Conservation (phyloP, 768 basidiomycete genomes). For the Termitomyces sp. region DNA sequence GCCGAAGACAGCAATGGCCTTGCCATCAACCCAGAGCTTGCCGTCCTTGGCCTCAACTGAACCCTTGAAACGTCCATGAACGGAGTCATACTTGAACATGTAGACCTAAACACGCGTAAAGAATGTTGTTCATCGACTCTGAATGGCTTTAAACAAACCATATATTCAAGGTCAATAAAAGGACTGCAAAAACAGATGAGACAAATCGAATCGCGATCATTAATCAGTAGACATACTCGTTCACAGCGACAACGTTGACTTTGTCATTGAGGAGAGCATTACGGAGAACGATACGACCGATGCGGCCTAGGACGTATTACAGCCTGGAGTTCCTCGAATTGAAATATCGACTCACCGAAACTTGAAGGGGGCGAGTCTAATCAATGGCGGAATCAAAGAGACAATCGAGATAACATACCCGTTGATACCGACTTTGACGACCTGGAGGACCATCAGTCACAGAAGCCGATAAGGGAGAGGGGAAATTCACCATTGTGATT, state of each 20-base stretch:
- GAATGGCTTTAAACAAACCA: conserved; percentile 49
- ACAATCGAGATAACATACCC: conserved; percentile 53
- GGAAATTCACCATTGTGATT: conserved; percentile 19
- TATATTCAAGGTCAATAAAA: conserved; percentile 96
- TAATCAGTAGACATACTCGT: neutral
- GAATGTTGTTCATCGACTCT: neutral
- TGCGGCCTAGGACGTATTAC: conserved; percentile 69
- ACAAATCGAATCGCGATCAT: neutral
- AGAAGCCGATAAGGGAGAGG: neutral
- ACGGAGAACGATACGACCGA: conserved; percentile 96
- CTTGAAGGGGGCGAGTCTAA: conserved; percentile 25
- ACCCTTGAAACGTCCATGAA: conserved; percentile 91
- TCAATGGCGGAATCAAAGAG: conserved; percentile 7
- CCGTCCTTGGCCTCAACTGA: conserved; percentile 76
- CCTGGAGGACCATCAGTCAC: conserved; percentile 24
- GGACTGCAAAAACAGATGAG: conserved; percentile 48
- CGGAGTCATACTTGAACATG: conserved; percentile 98
- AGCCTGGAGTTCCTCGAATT: neutral
- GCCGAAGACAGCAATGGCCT: conserved; percentile 69
- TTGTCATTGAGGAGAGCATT: conserved; percentile 97
- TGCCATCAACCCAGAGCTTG: conserved; percentile 84
- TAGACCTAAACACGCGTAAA: conserved; percentile 58
- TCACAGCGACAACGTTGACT: conserved; percentile 22
- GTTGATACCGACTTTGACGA: conserved; percentile 90
- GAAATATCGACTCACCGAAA: conserved; percentile 58